A percentile compares a stretch with the other conserved stretches of the same genome.
These are phyloP conservation scores for Nicotiana benthamiana DNA, from an alignment of 257 asterid species.

Conservation along the genomic window DNA sequence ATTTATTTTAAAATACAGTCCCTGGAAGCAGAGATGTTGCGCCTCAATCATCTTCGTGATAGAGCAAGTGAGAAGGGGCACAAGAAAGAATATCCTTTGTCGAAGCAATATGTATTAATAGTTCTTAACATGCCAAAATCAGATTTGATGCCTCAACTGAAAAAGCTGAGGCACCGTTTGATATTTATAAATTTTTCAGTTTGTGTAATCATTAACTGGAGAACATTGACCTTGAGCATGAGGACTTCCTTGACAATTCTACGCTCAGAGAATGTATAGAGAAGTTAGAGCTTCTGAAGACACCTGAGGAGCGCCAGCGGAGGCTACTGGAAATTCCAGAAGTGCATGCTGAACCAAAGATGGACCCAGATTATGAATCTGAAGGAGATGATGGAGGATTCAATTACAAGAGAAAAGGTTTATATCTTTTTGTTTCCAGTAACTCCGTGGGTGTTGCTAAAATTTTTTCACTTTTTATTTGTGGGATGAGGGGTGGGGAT, in stretches of 20 bases:
- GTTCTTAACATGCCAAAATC: not conserved
- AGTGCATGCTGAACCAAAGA: conserved; percentile 73
- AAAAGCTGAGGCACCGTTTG: not conserved
- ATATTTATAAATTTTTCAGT: not conserved
- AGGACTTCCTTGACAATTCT: conserved; percentile 58
- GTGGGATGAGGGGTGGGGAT: not conserved
- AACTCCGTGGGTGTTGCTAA: not conserved
- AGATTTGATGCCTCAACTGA: not conserved
- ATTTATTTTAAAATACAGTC: conserved; percentile 19
- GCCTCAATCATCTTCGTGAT: conserved; percentile 33
- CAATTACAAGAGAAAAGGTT: conserved; percentile 39
- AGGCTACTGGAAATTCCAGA: conserved; percentile 58
- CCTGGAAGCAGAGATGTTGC: conserved; percentile 31
- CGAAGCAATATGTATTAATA: not conserved
- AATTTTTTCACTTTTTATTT: not conserved
- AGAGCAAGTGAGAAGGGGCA: conserved; percentile 43
- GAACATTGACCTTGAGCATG: conserved; percentile 8
- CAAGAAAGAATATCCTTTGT: conserved; percentile 53
- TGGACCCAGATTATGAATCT: conserved; percentile 65
- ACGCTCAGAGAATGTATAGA: conserved; percentile 67
- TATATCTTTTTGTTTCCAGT: not conserved
- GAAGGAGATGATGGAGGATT: conserved; percentile 45
- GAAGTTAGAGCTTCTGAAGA: conserved; percentile 54
- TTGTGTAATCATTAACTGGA: not conserved
- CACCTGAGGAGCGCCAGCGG: conserved; percentile 67